Conservation (phyloP, 2,329 filamentous ascomycete species). For the Microsporum audouinii region DNA sequence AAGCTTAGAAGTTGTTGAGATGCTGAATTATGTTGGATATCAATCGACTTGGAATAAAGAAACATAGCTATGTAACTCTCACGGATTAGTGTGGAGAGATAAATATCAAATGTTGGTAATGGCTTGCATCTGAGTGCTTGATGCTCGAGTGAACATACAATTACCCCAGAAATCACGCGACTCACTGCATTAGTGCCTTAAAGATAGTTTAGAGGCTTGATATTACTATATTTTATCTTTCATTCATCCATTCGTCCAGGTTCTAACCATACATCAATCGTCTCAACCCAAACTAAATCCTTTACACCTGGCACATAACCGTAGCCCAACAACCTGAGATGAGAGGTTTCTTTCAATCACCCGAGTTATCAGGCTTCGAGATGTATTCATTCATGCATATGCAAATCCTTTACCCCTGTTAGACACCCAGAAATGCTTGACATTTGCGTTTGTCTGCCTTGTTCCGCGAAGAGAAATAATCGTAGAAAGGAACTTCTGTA, state of each 20-base stretch:
- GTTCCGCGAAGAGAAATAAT: conserved; percentile 30
- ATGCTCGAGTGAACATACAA: background rate
- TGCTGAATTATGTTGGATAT: background rate
- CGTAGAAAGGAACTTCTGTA: conserved; percentile 32
- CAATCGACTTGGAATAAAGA: background rate
- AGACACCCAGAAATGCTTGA: conserved; percentile 34
- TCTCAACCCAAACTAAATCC: background rate
- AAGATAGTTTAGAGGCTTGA: background rate
- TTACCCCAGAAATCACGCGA: background rate
- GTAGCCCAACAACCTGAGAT: background rate
- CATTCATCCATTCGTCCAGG: background rate
- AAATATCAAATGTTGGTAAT: background rate
- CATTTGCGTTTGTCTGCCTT: conserved; percentile 29
- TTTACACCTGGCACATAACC: background rate
- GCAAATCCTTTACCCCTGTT: conserved; percentile 34
- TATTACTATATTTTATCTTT: background rate
- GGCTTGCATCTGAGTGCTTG: background rate
- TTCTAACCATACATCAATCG: background rate
- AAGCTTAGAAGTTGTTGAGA: background rate
- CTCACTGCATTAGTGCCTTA: background rate
- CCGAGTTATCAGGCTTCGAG: background rate
- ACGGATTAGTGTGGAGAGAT: background rate
- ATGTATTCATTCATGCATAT: conserved; percentile 20
- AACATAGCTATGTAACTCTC: background rate
- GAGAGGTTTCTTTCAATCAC: background rate